Conservation (phyloP, 331 rosid genomes). For the Malus hybrid region DNA sequence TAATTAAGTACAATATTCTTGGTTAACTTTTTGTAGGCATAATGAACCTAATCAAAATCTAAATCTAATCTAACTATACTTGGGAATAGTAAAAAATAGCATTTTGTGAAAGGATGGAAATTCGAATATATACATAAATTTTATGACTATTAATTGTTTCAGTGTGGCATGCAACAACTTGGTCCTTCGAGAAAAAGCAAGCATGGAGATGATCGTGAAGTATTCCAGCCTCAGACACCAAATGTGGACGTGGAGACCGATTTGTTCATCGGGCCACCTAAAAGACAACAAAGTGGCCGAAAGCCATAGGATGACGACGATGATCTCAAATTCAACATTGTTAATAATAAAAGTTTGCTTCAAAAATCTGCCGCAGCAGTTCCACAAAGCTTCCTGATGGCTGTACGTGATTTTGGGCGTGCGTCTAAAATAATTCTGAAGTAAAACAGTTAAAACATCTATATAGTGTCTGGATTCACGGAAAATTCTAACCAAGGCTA, state of each 20-base stretch:
- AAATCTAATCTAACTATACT: no score
- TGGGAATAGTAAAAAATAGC: no score
- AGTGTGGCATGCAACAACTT: conserved; percentile 33
- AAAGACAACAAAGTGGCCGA: background rate
- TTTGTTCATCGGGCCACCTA: conserved; percentile 68
- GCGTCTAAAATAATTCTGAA: background rate
- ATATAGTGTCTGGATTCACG: background rate
- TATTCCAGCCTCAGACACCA: background rate
- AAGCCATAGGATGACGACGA: background rate
- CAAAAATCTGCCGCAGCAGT: background rate
- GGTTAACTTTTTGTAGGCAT: no score
- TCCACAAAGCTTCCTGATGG: background rate
- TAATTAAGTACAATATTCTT: no score
- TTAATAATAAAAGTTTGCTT: background rate
- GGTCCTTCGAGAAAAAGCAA: background rate
- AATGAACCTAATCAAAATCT: no score
- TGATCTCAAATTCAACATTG: background rate
- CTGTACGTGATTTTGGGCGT: background rate
- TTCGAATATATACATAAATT: no score
- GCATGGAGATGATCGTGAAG: background rate
- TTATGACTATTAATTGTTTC: background rate
- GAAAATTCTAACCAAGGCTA: background rate
- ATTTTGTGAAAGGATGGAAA: no score
- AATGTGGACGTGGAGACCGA: conserved; percentile 57
- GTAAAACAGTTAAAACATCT: background rate